These are phyloP conservation scores for Xylaria sp. DNA, from an alignment of 2,329 filamentous ascomycete species.

Conservation along the genomic window DNA sequence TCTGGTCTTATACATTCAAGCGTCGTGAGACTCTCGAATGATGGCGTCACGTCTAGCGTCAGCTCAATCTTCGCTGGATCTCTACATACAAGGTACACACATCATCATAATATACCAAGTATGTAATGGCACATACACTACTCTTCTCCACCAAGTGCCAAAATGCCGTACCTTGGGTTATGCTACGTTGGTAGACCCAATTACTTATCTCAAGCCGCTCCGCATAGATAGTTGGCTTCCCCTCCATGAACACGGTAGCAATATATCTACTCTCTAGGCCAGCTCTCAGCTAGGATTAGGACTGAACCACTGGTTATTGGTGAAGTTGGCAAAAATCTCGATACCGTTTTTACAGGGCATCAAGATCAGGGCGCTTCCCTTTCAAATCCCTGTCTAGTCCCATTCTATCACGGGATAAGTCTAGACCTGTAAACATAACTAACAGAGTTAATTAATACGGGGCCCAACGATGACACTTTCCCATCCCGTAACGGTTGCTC, in stretches of 20 bases:
- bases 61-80: no score
- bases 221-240: neutral
- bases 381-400: conserved; percentile 14
- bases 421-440: neutral
- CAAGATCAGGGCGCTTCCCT: neutral
- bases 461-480: conserved; percentile 6
- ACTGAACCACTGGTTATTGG: neutral
- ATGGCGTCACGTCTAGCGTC: no score
- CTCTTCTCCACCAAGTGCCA: no score
- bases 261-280: no score
- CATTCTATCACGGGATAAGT: neutral
- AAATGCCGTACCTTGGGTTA: no score
- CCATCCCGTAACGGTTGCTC: neutral
- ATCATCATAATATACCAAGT: no score
- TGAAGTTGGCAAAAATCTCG: neutral
- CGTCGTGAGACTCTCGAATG: no score
- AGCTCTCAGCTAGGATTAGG: no score
- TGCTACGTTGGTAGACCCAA: neutral
- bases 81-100: no score
- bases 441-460: neutral
- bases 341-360: conserved; percentile 1
- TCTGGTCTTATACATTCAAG: no score
- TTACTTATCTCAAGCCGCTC: neutral
- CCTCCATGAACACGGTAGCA: neutral
- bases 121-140: no score